Conservation (phyloP, 805 yeast species). For the Starmerella khaoyaiensis region DNA sequence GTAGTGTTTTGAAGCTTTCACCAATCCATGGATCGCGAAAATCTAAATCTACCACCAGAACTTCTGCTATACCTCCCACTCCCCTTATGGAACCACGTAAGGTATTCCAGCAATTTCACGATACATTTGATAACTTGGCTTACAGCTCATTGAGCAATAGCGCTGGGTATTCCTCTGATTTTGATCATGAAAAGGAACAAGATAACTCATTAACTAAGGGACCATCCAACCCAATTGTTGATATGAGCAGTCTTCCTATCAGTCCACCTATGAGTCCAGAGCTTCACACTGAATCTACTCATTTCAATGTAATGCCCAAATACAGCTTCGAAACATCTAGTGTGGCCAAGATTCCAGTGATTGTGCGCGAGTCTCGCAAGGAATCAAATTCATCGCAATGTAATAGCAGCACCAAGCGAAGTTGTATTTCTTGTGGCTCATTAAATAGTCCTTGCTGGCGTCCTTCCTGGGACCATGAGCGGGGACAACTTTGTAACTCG, state of each 20-base stretch:
- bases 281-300: background rate
- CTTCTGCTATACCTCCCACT: too few species aligned
- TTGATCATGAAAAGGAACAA: too few species aligned
- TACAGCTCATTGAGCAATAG: too few species aligned
- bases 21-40: too few species aligned
- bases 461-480: constrained; percentile 83
- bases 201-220: too few species aligned
- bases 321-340: background rate
- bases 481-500: constrained; percentile 93
- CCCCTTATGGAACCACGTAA: too few species aligned
- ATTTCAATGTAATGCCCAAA: background rate
- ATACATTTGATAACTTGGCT: too few species aligned
- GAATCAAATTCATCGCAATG: background rate
- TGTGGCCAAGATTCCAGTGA: background rate
- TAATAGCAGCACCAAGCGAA: constrained; percentile 1
- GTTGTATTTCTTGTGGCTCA: constrained; percentile 79
- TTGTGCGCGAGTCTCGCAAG: background rate
- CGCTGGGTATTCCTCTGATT: too few species aligned
- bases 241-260: background rate
- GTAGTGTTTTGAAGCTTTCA: too few species aligned
- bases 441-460: constrained; percentile 96
- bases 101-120: too few species aligned
- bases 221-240: too few species aligned
- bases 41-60: too few species aligned
- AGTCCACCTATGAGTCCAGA: constrained; percentile 19